These are phyloP conservation scores for Radiomyces spectabilis DNA, from an alignment of 192 early-diverging fungal genomes.

Conservation along the genomic window DNA sequence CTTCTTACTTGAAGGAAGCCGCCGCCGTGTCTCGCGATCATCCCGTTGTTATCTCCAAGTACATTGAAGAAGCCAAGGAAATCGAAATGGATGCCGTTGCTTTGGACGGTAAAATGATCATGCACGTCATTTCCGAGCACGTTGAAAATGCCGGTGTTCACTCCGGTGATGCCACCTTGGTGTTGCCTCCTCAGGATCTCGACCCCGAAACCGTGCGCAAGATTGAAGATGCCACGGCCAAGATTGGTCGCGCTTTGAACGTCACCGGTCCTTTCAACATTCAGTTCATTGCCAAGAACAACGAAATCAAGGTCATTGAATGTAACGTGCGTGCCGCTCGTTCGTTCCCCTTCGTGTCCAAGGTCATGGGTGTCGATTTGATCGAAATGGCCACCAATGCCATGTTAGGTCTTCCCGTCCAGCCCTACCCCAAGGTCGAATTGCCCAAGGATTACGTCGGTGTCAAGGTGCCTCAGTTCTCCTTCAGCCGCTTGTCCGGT, in stretches of 20 bases:
- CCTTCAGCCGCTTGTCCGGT: constrained; percentile 89
- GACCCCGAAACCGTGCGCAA: constrained; percentile 40
- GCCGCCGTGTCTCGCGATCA: constrained; percentile 87
- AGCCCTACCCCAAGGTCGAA: constrained; percentile 33
- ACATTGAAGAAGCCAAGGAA: constrained; percentile 89
- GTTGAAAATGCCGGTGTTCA: constrained; percentile 97
- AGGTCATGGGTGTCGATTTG: constrained; percentile 87
- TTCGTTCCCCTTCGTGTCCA: constrained; percentile 97
- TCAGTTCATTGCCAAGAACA: constrained; percentile 72
- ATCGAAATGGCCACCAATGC: constrained; percentile 88
- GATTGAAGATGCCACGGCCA: constrained; percentile 72
- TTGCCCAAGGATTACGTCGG: constrained; percentile 57
- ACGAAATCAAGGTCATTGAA: constrained; percentile 91
- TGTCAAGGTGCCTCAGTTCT: constrained; percentile 94
- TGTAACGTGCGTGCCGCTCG: constrained; percentile 97
- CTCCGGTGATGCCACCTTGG: constrained; percentile 92
- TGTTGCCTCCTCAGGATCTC: constrained; percentile 71
- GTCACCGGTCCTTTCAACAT: constrained; percentile 99
- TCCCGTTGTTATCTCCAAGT: constrained; percentile 96
- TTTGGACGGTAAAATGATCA: constrained; percentile 69
- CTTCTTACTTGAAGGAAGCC: constrained; percentile 70
- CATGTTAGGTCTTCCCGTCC: constrained; percentile 55
- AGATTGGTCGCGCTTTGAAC: constrained; percentile 83
- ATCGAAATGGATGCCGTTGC: constrained; percentile 95
- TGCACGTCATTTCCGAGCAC: constrained; percentile 92